These are phyloP conservation scores for Populus euphratica DNA, from an alignment of 345 rosid species.

Conservation along the genomic window DNA sequence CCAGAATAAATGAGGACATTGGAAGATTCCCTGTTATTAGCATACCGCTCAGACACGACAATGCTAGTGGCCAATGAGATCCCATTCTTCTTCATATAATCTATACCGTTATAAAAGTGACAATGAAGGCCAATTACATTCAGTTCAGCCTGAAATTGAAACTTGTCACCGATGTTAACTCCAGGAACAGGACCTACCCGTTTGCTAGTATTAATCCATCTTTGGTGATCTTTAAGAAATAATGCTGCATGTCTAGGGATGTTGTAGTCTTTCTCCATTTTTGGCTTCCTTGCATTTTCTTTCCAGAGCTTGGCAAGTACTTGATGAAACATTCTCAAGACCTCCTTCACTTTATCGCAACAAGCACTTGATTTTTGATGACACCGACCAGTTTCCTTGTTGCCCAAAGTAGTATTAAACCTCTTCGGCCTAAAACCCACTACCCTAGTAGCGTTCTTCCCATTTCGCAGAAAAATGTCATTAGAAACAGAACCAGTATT, in stretches of 20 bases:
- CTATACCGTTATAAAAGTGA: conserved; percentile 23
- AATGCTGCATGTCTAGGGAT: not conserved
- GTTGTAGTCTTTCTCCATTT: not conserved
- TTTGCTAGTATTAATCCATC: conserved; percentile 11
- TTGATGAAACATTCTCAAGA: not conserved
- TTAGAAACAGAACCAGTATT: not conserved
- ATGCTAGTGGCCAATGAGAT: conserved; percentile 24
- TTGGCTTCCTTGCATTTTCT: not conserved
- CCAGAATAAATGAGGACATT: conserved; percentile 30
- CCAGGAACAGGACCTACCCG: conserved; percentile 22
- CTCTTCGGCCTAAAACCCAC: not conserved
- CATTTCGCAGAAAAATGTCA: no score
- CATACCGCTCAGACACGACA: conserved; percentile 25
- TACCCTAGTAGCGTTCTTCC: not conserved
- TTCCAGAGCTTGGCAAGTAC: not conserved
- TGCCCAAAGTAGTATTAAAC: not conserved
- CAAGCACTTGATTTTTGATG: not conserved
- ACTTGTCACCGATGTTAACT: conserved; percentile 30
- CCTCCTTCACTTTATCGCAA: not conserved
- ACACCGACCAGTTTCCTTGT: not conserved
- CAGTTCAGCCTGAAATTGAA: conserved; percentile 24
- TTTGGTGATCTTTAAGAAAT: not conserved
- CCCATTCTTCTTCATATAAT: conserved; percentile 22
- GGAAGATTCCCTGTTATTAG: conserved; percentile 1
- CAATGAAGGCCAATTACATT: conserved; percentile 32